Evolutionary conservation across 129 eudicot genomes (phyloP), one percentile per base, ranked within the genome.

Genomic region (Arctium lappa): DNA sequence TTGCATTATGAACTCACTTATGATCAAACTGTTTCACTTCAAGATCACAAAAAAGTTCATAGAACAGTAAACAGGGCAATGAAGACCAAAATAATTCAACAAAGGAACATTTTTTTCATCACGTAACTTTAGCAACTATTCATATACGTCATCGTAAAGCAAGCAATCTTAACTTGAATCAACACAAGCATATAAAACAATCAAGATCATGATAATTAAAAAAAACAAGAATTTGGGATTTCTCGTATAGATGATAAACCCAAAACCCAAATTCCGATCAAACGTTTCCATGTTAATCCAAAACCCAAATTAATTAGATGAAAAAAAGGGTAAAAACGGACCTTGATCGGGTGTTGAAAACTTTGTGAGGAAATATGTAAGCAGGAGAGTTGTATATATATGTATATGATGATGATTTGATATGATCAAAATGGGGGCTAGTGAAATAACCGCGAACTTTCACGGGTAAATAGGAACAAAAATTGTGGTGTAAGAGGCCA

Each of bases 401-500:
- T 62, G 38, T 69, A 46, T 29, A 44, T 46, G 5, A 15, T 5
- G 18, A 38, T 56, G 27, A 15, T 71, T 83, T 32, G 13, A 74
- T 77, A 77, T 50, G 78, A 72, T 34, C 5, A 60, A 71, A 30
- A 34, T 10, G 48, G 83, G 12, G 12, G 73, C 69, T 44, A 65
- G 46, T 0, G 44, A 44, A 68, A 72, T 75, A 82, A 3, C 60
- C 72, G 74, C 63, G 74, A 69, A 33, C 12, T 36, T 76, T 76
- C 74, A 69, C 31, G 79, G 70, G 50, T 40, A 77, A 68, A 83
- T 77, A 77, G 31, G 18, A 72, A 83, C 86, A 83, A 72, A 60
- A 80, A 39, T 30, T 48, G 53, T 40, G 46, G 75, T 72, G 82
- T 29, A 83, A 77, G 36, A 33, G 36, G 0, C 36, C 36, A 33